phyloP scores from a whole-genome alignment of 78 protist species.

The slime mould (Dictyostelium discoideum) region DNA sequence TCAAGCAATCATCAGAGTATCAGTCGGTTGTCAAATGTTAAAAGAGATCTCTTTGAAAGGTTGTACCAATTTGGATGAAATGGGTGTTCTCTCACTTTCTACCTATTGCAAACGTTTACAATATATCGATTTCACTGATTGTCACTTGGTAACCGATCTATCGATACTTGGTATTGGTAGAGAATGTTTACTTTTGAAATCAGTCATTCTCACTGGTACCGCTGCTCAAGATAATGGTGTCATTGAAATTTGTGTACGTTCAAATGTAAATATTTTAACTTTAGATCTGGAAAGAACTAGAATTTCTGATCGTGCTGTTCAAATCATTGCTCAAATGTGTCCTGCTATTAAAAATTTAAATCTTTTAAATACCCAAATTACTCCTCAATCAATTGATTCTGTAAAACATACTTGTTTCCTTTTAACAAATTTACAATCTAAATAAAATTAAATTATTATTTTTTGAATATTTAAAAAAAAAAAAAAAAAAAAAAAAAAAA shows the following conservation, averaged over 20 bases:
- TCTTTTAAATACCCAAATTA: background rate
- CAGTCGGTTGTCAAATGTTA: slow-evolving; percentile 36
- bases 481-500: too few species aligned
- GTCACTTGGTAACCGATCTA: slow-evolving; percentile 45
- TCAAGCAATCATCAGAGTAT: slow-evolving; percentile 23
- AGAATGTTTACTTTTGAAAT: slow-evolving; percentile 31
- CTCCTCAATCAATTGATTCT: background rate
- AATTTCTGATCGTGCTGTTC: slow-evolving; percentile 19
- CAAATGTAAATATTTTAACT: slow-evolving; percentile 13
- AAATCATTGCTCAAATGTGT: background rate
- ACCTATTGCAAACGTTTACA: slow-evolving; percentile 54
- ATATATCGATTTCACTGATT: slow-evolving; percentile 8
- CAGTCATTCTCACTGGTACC: background rate
- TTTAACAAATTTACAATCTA: background rate
- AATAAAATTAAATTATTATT: background rate
- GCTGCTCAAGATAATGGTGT: slow-evolving; percentile 3
- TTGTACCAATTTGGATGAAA: slow-evolving; percentile 37
- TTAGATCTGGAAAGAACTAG: slow-evolving; percentile 10
- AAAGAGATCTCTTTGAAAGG: slow-evolving; percentile 24
- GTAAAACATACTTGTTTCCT: background rate
- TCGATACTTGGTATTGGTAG: slow-evolving; percentile 66
- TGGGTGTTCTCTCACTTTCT: slow-evolving; percentile 32
- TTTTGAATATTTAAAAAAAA: too few species aligned
- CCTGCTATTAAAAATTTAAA: slow-evolving; percentile 14
- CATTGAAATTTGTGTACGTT: slow-evolving; percentile 44